Base-by-base conservation (phyloP, 352 stramenopile species). In the Globisporangium nodosum region DNA sequence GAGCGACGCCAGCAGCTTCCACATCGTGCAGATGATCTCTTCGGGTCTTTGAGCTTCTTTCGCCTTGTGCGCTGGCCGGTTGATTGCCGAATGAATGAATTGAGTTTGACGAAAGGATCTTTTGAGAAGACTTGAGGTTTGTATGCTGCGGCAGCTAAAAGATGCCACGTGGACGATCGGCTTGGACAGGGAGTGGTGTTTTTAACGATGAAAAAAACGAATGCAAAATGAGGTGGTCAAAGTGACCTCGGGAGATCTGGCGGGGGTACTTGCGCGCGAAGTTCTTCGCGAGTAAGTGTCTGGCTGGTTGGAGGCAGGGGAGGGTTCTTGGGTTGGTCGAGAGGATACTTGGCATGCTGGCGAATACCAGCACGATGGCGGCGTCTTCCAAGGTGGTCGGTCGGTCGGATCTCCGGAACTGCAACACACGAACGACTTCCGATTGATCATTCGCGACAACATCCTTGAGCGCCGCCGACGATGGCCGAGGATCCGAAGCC, bases 1-100 rank as follows among this genome's bases (percentile, higher is more conserved):
- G 40, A 85, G 7, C 20, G 71, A 72, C 57, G 73, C 58, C 52
- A 79, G 52, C 35, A 88, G 63, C 67, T 87, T 87, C 79, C 79
- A 92, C 71, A 89, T 71, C 13, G 33, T 27, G 24, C 24, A 27
- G 24, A 27, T 27, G 24, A 27, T 27, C 24, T 27, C 21, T 62
- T 15, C 5, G 18, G 5, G 7, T 46, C 13, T 6, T 45, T 20
- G 18, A 46, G 40, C 33, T 39, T 39, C 33, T 39, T 39, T 27
- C 24, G 24, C 33, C 33, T 39, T 39, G 33, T 9, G 33, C 33
- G 33, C 0, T 13, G 33, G 33, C 33, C 8, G 12, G 37, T 18
- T 16, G 37, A 43, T 43, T 43, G 37, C 37, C 12, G 37, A 43
- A 43, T 43, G 37, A 43, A 5, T 15, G 8, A 27, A 27, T 27